phyloP scores from a whole-genome alignment of 1,284 basidiomycete species.

The Leccinum pachyderme region DNA sequence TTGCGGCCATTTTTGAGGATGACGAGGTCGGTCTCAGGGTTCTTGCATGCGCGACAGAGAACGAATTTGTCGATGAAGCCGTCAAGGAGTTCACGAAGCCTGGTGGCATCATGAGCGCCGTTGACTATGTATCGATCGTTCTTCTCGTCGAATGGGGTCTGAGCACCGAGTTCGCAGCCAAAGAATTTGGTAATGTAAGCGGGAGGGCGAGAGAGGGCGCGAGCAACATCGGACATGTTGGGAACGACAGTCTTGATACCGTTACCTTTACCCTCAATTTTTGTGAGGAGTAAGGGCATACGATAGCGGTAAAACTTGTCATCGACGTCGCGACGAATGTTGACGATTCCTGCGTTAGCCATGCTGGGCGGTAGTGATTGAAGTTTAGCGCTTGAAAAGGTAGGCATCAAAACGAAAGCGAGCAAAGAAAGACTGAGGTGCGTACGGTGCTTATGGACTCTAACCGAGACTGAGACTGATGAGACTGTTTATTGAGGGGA shows the following conservation, averaged over 20 bases:
- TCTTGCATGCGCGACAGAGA: constrained; percentile 97
- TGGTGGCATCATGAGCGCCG: constrained; percentile 90
- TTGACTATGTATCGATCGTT: constrained; percentile 99
- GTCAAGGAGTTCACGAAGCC: constrained; percentile 95
- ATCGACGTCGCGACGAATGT: constrained; percentile 98
- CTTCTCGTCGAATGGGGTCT: constrained; percentile 95
- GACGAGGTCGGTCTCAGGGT: constrained; percentile 97
- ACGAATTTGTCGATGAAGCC: constrained; percentile 98
- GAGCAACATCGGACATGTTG: constrained; percentile 98
- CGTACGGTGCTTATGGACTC: constrained; percentile 61
- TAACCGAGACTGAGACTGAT: constrained; percentile 58
- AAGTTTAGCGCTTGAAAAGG: constrained; percentile 51
- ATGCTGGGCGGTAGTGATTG: constrained; percentile 59
- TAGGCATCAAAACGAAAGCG: background rate
- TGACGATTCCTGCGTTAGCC: constrained; percentile 84
- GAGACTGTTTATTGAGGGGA: constrained; percentile 67
- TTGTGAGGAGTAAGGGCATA: constrained; percentile 94
- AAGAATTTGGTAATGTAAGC: constrained; percentile 99
- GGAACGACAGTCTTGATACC: constrained; percentile 99
- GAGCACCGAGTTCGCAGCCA: constrained; percentile 97
- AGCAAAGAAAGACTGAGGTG: background rate
- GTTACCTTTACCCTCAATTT: constrained; percentile 99
- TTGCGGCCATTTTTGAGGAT: constrained; percentile 72
- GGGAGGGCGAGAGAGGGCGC: constrained; percentile 92
- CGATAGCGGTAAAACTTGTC: constrained; percentile 91